Evolutionary conservation across 371 early-diverging fungal genomes (phyloP).

Genomic region (Lichtheimia ornata): DNA sequence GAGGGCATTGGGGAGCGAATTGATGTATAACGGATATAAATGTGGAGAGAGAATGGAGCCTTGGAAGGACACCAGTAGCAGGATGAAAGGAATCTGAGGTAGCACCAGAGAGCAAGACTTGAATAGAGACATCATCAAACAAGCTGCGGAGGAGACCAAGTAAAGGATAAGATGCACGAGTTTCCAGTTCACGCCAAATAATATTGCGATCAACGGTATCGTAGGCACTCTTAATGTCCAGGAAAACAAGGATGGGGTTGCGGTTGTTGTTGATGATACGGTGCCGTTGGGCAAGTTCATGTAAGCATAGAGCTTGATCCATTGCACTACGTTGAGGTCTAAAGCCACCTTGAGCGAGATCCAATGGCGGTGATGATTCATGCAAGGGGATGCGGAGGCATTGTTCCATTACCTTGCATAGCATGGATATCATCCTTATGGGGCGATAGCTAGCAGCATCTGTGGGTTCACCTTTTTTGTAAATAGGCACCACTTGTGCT

Average conservation of each 20-base stretch:
- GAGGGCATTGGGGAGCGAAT: not conserved
- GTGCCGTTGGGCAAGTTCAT: conserved; percentile 9
- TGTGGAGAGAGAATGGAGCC: not conserved
- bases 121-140: not conserved
- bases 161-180: not conserved
- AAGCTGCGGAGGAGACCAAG: not conserved
- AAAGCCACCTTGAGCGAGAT: conserved; percentile 25
- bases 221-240: conserved; percentile 20
- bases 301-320: conserved; percentile 21
- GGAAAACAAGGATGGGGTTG: conserved; percentile 16
- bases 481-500: conserved; percentile 20
- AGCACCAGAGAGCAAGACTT: not conserved
- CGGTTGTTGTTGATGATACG: not conserved
- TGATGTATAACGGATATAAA: not conserved
- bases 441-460: conserved; percentile 22
- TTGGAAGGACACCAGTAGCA: not conserved
- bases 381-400: not conserved
- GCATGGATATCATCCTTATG: conserved; percentile 17
- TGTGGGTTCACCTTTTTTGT: conserved; percentile 18
- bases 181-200: not conserved
- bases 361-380: not conserved
- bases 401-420: conserved; percentile 17
- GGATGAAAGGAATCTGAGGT: not conserved
- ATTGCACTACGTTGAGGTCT: conserved; percentile 11
- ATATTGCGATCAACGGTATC: conserved; percentile 16